Conservation (phyloP, 352 stramenopile genomes). For the Phytophthora sp. region DNA sequence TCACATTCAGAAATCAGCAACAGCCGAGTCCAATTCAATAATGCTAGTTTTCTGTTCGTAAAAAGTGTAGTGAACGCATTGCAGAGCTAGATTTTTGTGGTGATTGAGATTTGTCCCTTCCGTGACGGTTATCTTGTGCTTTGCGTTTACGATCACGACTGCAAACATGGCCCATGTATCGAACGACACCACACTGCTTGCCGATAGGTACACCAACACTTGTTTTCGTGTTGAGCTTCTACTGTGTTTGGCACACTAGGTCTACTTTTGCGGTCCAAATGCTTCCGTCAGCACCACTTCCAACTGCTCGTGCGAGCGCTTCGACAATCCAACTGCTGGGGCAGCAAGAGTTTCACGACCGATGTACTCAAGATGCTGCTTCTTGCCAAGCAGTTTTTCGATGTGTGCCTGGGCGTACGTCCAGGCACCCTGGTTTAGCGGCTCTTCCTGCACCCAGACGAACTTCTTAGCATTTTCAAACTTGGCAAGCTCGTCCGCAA, state of each 20-base stretch:
- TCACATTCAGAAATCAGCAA: too few species aligned
- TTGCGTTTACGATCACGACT: too few species aligned
- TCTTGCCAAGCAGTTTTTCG: slow-evolving; percentile 73
- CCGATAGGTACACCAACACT: too few species aligned
- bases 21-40: too few species aligned
- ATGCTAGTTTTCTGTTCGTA: too few species aligned
- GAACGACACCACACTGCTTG: too few species aligned
- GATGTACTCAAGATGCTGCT: slow-evolving; percentile 68
- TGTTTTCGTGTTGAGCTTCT: not conserved
- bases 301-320: slow-evolving; percentile 67
- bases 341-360: slow-evolving; percentile 75
- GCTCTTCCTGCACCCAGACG: slow-evolving; percentile 85
- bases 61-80: too few species aligned
- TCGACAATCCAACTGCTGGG: slow-evolving; percentile 74
- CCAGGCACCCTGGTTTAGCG: slow-evolving; percentile 84
- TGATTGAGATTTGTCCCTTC: too few species aligned
- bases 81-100: too few species aligned
- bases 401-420: slow-evolving; percentile 71
- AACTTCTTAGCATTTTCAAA: slow-evolving; percentile 74
- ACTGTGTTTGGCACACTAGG: not conserved
- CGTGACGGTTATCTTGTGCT: too few species aligned
- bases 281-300: slow-evolving; percentile 70
- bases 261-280: slow-evolving; percentile 48
- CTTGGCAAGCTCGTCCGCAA: slow-evolving; percentile 56
- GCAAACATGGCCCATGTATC: too few species aligned